phyloP scores from a whole-genome alignment of 2,329 filamentous ascomycete species.

The Sarocladiaceae sp. region DNA sequence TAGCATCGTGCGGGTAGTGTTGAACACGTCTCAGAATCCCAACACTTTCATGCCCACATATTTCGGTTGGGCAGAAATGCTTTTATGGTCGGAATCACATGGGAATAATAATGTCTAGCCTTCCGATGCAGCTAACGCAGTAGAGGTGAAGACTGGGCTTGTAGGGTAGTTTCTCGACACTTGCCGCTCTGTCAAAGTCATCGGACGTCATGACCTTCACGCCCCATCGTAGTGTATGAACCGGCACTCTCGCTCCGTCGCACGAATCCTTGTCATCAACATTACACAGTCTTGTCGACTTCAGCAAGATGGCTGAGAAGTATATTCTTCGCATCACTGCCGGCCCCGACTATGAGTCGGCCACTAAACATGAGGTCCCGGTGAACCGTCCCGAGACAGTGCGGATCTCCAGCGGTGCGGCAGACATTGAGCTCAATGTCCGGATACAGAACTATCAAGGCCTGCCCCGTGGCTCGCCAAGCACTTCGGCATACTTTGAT shows the following conservation, averaged over 20 bases:
- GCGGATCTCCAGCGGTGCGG: constrained; percentile 57
- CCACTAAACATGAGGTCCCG: constrained; percentile 67
- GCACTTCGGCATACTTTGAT: constrained; percentile 73
- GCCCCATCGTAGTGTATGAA: not conserved
- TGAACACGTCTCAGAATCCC: not conserved
- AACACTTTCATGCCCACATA: not conserved
- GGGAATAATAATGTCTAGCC: too few relatives aligned
- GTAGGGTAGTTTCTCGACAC: not conserved
- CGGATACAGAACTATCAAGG: constrained; percentile 65
- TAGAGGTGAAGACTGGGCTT: not conserved
- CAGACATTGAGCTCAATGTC: constrained; percentile 67
- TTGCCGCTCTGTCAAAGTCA: not conserved
- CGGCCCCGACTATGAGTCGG: constrained; percentile 68
- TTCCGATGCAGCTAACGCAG: not conserved
- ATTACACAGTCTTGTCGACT: not conserved
- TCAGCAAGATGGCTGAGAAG: constrained; percentile 54
- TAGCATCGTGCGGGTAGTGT: not conserved
- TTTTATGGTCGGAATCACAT: not conserved
- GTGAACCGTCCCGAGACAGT: constrained; percentile 68
- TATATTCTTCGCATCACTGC: constrained; percentile 81
- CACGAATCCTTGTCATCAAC: not conserved
- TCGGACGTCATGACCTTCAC: not conserved
- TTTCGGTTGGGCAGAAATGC: not conserved
- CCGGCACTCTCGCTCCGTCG: not conserved
- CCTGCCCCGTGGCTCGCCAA: constrained; percentile 66